These are phyloP conservation scores for Biscutella auriculata DNA, from an alignment of 441 rosid genomes.

Conservation along the genomic window DNA sequence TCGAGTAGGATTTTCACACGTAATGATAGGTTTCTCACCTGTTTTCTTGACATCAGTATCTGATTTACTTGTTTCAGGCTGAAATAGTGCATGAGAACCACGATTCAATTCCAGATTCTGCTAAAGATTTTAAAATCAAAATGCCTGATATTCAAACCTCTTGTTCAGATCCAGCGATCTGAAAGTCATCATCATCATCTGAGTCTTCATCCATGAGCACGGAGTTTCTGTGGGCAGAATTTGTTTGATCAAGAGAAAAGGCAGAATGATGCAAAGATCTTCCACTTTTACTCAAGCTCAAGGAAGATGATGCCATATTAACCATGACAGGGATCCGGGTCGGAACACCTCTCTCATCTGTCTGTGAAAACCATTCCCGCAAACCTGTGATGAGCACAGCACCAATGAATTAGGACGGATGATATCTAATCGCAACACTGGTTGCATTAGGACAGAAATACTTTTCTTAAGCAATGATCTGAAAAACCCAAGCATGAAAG, in stretches of 20 bases:
- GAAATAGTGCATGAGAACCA: conserved; percentile 13
- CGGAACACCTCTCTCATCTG: conserved; percentile 88
- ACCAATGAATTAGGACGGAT: no score
- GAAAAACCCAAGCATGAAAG: no score
- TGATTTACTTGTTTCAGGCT: conserved; percentile 39
- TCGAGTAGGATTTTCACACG: no score
- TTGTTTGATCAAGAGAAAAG: conserved; percentile 55
- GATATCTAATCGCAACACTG: no score
- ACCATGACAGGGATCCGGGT: conserved; percentile 97
- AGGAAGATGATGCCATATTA: conserved; percentile 81
- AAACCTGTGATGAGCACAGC: no score
- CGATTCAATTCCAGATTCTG: background rate
- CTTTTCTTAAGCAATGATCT: no score
- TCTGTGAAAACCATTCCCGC: conserved; percentile 95
- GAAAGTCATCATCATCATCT: conserved; percentile 94
- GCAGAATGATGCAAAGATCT: conserved; percentile 43
- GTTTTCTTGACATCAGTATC: conserved; percentile 51
- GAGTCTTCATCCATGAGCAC: conserved; percentile 75
- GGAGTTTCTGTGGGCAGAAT: conserved; percentile 60
- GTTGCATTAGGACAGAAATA: no score
- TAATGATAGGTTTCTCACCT: no score
- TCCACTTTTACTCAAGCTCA: conserved; percentile 38
- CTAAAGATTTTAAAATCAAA: background rate
- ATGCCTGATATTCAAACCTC: conserved; percentile 41
- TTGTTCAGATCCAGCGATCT: conserved; percentile 74